Base-by-base conservation (phyloP, 2,329 filamentous ascomycete species). In the Diaporthe destruens region DNA sequence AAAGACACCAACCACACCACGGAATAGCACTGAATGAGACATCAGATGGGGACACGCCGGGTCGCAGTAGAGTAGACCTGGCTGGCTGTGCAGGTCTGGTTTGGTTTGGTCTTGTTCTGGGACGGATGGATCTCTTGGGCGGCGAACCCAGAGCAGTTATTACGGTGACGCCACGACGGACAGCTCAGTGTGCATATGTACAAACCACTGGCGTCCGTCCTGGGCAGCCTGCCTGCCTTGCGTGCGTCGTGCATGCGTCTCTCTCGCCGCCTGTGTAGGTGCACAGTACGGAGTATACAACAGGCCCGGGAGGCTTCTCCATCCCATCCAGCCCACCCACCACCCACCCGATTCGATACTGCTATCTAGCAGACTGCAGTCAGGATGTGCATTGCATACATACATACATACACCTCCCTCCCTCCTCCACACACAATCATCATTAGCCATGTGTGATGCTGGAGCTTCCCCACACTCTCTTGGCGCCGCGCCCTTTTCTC, bases 391-490 rank as follows among this genome's bases (percentile, higher is more conserved):
- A 51, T 55, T n/a, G 23, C 55, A 61, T 42, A 65, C n/a, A n/a
- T 51, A 16, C 47, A 36, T 36, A 36, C n/a, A n/a, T n/a, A n/a
- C n/a, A n/a, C n/a, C n/a, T n/a, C n/a, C 44, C 44, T 65, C 29
- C 25, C 42, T 51, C 61, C 32, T 25, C 61, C 14, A 39, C 61
- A 51, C n/a, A n/a, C n/a, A n/a, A n/a, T n/a, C n/a, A n/a, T n/a
- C n/a, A 53, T 14, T 20, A 39, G 36, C 39, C 14, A 16, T 16
- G 12, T 16, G n/a, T 44, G n/a, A 29, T 23, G 44, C n/a, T 66
- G n/a, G 47, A 54, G 44, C 44, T 61, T 47, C 51, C 36, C 49
- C 65, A 68, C 51, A 68, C 36, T 20, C n/a, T 56, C 65, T 47
- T 56, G 49, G 65, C 65, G 49, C 55, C n/a, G n/a, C n/a, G n/a